Evolutionary conservation across 331 rosid species (phyloP), one percentile per base, ranked within the genome.

Genomic region (Erythrophleum ivorense): DNA sequence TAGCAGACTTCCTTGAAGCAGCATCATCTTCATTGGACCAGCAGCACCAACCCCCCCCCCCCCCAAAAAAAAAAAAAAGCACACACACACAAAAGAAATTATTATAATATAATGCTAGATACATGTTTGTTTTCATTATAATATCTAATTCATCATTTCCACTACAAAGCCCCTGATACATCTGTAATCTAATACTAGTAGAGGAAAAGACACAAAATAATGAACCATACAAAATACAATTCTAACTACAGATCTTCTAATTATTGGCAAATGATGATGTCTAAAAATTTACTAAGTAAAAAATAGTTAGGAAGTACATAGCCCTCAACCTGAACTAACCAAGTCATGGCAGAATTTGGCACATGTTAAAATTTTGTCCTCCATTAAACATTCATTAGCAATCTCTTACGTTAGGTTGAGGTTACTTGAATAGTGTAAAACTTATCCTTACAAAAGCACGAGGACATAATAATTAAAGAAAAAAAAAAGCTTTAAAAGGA

Each of bases 1-100:
- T 78, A 89, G 76, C 71, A 91, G 75, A 88, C 89, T 86, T 81
- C 91, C 90, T 77, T 89, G 98, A 33, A 91, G 90, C 88, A 91
- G 81, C 95, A 92, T 84, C 59, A 92, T 91, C 99, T 96, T 88
- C 90, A 76, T 49, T 60, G 69, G 52, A 55, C 72, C 71, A 75
- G 54, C 69, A 85, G 69, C 19, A 80, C 72, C 50, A 43, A 24
- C 29, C 29, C 29, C 29, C 29, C 29, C 29, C 29, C 29, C 29
- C 29, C 29, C 29, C n/a, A 24, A 24, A 24, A 24, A 75, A 67
- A 57, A 19, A n/a, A 7, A 0, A 55, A 5, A 33, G 29, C 7
- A 13, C 33, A 19, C 3, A 46, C 29, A 71, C 40, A 70, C 58
- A 24, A 71, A 53, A 50, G 45, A 59, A 10, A 7, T 21, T 21